Percentiles rank a stretch among this genome's conserved stretches.
Evolutionary conservation across 2,329 filamentous ascomycete species (phyloP).

Genomic region (Aspergillus clavatus): DNA sequence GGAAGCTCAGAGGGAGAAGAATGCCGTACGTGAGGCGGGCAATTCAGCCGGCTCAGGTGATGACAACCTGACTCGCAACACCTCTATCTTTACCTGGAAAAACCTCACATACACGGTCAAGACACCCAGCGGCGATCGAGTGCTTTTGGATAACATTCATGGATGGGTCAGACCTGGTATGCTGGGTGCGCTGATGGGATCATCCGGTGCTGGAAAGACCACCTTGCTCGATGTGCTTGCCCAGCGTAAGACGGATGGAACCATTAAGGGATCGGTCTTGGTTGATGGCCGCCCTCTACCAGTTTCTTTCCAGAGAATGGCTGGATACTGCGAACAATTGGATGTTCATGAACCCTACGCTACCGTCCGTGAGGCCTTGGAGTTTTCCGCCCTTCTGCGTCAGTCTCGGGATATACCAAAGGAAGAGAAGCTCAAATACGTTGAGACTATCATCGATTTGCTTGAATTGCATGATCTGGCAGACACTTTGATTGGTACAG

Average conservation of each 20-base stretch:
- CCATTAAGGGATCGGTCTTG: slow-evolving; percentile 58
- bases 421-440: slow-evolving; percentile 58
- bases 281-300: slow-evolving; percentile 58
- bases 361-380: slow-evolving; percentile 59
- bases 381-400: slow-evolving; percentile 61
- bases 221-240: slow-evolving; percentile 70
- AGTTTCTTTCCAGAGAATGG: slow-evolving; percentile 58
- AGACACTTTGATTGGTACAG: slow-evolving; percentile 53
- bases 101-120: slow-evolving; percentile 66
- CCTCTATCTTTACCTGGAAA: slow-evolving; percentile 67
- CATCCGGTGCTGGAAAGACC: slow-evolving; percentile 69
- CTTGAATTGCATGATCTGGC: slow-evolving; percentile 58
- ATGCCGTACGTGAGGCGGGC: slow-evolving; percentile 10
- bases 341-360: slow-evolving; percentile 63
- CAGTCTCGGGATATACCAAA: slow-evolving; percentile 49
- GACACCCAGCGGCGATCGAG: slow-evolving; percentile 48
- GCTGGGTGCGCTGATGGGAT: slow-evolving; percentile 71
- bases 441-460: slow-evolving; percentile 58
- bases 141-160: slow-evolving; percentile 61
- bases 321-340: slow-evolving; percentile 63
- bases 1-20: slow-evolving; percentile 35
- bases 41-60: slow-evolving; percentile 19
- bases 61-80: slow-evolving; percentile 53
- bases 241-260: slow-evolving; percentile 60
- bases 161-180: slow-evolving; percentile 72